Evolutionary conservation across 1,139 yeast genomes (phyloP).

Genomic region (Nakaseomyces kungkrabaensis): DNA sequence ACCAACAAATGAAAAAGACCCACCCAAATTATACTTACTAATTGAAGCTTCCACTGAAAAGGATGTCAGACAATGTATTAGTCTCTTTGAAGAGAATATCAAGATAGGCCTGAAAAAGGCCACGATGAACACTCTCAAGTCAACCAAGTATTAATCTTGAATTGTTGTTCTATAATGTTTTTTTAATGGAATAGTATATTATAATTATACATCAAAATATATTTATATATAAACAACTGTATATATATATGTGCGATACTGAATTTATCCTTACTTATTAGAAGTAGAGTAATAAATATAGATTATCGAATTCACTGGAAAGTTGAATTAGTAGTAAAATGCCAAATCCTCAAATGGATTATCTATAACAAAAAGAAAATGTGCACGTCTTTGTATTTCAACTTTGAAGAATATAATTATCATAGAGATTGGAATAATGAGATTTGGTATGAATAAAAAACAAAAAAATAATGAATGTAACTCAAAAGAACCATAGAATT

Average conservation of each 20-base stretch:
- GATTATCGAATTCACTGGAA: background rate
- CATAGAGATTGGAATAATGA: background rate
- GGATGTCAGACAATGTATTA: conserved; percentile 58
- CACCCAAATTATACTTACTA: conserved; percentile 66
- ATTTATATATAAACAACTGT: background rate
- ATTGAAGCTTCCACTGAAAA: conserved; percentile 68
- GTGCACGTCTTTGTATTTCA: background rate
- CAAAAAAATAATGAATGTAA: background rate
- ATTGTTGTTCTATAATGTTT: no score
- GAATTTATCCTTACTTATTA: background rate
- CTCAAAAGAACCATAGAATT: background rate
- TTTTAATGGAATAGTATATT: background rate
- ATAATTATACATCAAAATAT: background rate
- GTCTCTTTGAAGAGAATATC: conserved; percentile 49
- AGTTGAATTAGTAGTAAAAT: conserved; percentile 1
- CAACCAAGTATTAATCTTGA: conserved; percentile 16
- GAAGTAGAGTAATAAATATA: background rate
- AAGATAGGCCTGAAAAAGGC: conserved; percentile 43
- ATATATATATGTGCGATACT: background rate
- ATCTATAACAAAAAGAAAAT: background rate
- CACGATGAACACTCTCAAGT: conserved; percentile 20
- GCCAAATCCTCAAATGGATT: background rate
- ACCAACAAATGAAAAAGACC: conserved; percentile 41
- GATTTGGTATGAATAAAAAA: background rate
- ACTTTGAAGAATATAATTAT: conserved; percentile 1